Conservation (phyloP, 768 basidiomycete genomes). For the Phylloporus sp. region DNA sequence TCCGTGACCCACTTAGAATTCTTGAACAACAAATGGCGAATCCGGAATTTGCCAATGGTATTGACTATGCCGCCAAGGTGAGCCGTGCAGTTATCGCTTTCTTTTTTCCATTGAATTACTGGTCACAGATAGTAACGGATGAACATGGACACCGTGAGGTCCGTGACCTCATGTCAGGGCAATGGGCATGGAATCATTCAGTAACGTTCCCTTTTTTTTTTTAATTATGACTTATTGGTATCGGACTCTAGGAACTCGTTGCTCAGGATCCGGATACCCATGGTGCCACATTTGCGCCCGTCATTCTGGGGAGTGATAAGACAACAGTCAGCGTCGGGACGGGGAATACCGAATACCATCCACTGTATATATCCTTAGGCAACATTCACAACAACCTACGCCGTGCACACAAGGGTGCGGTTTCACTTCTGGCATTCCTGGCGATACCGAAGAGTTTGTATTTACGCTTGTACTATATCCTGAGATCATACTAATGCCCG, state of each 20-base stretch:
- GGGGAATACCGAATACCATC: slow-evolving; percentile 14
- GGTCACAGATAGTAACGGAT: not conserved
- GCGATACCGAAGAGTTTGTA: slow-evolving; percentile 27
- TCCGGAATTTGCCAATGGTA: not conserved
- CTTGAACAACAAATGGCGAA: not conserved
- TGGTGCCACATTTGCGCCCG: slow-evolving; percentile 10
- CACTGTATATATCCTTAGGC: slow-evolving; percentile 14
- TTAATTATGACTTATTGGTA: too few relatives aligned
- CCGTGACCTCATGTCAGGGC: slow-evolving; percentile 7
- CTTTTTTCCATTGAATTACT: not conserved
- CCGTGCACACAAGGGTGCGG: not conserved
- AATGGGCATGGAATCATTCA: slow-evolving; percentile 10
- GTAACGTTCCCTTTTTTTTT: too few relatives aligned
- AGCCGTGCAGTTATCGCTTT: too few relatives aligned
- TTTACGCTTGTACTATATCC: not conserved
- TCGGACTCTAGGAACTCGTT: slow-evolving; percentile 26
- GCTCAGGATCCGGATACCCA: slow-evolving; percentile 10
- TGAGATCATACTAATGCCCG: not conserved
- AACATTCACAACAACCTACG: slow-evolving; percentile 13
- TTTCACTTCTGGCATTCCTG: slow-evolving; percentile 20
- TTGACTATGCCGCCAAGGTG: not conserved
- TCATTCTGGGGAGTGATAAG: slow-evolving; percentile 19
- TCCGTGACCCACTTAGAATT: slow-evolving; percentile 12
- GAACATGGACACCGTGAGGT: not conserved
- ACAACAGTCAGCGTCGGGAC: slow-evolving; percentile 11